Conservation (phyloP, 192 early-diverging fungal genomes). For the Entomortierella lignicola region DNA sequence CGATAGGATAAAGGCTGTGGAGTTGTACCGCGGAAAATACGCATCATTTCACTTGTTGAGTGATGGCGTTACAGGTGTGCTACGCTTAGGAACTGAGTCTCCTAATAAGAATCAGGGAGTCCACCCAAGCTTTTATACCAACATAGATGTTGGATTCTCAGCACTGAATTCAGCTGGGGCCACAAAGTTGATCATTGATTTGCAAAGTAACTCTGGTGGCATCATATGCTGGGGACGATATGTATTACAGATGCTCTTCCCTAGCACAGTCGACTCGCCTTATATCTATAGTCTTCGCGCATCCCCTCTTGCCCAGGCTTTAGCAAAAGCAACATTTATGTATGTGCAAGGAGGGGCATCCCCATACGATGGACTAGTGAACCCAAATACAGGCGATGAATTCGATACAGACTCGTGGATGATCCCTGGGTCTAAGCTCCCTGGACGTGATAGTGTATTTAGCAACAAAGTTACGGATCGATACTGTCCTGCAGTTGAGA, state of each 20-base stretch:
- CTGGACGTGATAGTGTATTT: conserved; percentile 23
- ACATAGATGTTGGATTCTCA: conserved; percentile 42
- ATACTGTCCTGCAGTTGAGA: conserved; percentile 18
- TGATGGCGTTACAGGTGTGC: conserved; percentile 36
- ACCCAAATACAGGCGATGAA: conserved; percentile 34
- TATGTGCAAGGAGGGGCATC: conserved; percentile 14
- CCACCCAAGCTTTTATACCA: conserved; percentile 27
- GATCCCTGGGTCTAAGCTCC: conserved; percentile 13
- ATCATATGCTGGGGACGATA: conserved; percentile 54
- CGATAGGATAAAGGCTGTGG: conserved; percentile 10
- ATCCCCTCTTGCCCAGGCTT: conserved; percentile 31
- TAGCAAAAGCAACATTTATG: conserved; percentile 25
- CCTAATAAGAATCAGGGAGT: conserved; percentile 13
- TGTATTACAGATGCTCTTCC: conserved; percentile 43
- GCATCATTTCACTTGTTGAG: conserved; percentile 42
- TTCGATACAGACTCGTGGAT: conserved; percentile 28
- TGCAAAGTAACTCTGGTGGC: conserved; percentile 45
- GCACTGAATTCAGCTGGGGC: conserved; percentile 28
- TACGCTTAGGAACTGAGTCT: conserved; percentile 41
- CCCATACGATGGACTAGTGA: conserved; percentile 35
- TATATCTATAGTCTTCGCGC: conserved; percentile 47
- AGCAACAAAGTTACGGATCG: conserved; percentile 30
- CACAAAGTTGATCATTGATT: conserved; percentile 34
- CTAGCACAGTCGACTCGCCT: conserved; percentile 27
- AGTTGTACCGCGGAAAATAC: conserved; percentile 29